These are phyloP conservation scores for Themeda triandra DNA, from an alignment of 176 grass and related monocot genomes.

Conservation along the genomic window DNA sequence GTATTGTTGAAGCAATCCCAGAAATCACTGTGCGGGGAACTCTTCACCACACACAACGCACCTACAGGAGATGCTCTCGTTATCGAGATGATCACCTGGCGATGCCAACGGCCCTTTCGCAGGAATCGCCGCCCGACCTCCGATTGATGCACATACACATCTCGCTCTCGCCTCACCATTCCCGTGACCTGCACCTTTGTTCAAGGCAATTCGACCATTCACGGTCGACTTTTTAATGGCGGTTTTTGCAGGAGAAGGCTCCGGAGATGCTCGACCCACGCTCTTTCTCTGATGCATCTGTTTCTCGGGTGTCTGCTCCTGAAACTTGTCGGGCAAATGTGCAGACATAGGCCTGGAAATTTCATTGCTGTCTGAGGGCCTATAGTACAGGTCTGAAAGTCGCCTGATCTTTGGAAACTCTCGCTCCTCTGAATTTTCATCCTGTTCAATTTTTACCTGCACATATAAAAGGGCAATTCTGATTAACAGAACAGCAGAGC, in stretches of 20 bases:
- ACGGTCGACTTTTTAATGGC: slow-evolving; percentile 8
- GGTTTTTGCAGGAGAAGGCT: slow-evolving; percentile 5
- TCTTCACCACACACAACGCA: background rate
- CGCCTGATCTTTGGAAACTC: slow-evolving; percentile 19
- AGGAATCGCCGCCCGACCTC: background rate
- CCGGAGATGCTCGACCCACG: background rate
- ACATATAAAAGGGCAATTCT: background rate
- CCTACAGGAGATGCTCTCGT: background rate
- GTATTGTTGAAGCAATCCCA: background rate
- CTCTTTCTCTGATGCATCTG: slow-evolving; percentile 2
- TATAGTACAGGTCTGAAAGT: slow-evolving; percentile 24
- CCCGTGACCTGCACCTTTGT: background rate
- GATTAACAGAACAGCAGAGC: background rate
- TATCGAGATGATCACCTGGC: background rate
- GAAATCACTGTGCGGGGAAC: background rate
- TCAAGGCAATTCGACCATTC: slow-evolving; percentile 34
- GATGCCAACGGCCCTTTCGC: background rate
- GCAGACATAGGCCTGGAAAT: background rate
- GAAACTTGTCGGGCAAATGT: background rate
- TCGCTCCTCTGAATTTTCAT: slow-evolving; percentile 35
- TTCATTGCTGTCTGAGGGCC: background rate
- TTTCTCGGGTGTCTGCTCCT: background rate
- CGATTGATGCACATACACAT: background rate
- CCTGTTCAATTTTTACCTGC: slow-evolving; percentile 13
- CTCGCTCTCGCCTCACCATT: background rate